phyloP scores from a whole-genome alignment of 2,329 filamentous ascomycete genomes.

The Trichoderma polysporum region DNA sequence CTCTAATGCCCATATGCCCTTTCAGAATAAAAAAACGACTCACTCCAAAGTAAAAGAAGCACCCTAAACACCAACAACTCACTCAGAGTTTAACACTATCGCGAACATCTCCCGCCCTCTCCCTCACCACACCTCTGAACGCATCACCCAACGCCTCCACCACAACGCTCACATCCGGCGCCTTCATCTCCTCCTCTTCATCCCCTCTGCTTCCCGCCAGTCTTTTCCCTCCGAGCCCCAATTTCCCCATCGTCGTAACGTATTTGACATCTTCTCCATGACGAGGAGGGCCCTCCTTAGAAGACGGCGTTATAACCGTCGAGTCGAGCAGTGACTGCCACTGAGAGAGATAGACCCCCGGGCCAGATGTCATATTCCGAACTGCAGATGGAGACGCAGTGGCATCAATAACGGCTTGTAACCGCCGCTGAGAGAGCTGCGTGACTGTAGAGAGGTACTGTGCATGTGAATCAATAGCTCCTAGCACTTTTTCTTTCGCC shows the following conservation, averaged over 20 bases:
- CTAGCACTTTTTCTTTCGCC: constrained; percentile 46
- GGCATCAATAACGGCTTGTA: constrained; percentile 54
- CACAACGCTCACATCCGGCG: constrained; percentile 34
- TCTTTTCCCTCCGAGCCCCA: constrained; percentile 33
- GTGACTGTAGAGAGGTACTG: constrained; percentile 58
- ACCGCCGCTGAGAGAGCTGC: constrained; percentile 51
- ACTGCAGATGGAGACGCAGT: neutral
- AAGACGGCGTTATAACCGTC: constrained; percentile 65
- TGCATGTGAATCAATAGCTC: constrained; percentile 59
- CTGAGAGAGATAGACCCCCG: constrained; percentile 68
- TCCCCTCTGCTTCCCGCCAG: constrained; percentile 1
- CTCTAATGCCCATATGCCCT: neutral
- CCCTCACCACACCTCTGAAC: constrained; percentile 43
- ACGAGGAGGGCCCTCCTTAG: constrained; percentile 46
- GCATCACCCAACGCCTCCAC: constrained; percentile 40
- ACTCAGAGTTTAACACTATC: neutral
- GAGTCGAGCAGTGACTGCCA: constrained; percentile 72
- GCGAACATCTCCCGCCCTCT: constrained; percentile 30
- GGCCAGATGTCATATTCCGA: constrained; percentile 48
- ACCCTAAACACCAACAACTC: neutral
- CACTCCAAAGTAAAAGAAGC: neutral
- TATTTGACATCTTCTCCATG: constrained; percentile 53
- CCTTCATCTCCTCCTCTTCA: neutral
- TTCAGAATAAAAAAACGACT: neutral
- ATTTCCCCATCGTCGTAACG: constrained; percentile 44